A percentile compares a stretch with the other conserved stretches of the same genome.
These are phyloP conservation scores for Chlorella sp. DNA, from an alignment of 139 green algal species.

Conservation along the genomic window DNA sequence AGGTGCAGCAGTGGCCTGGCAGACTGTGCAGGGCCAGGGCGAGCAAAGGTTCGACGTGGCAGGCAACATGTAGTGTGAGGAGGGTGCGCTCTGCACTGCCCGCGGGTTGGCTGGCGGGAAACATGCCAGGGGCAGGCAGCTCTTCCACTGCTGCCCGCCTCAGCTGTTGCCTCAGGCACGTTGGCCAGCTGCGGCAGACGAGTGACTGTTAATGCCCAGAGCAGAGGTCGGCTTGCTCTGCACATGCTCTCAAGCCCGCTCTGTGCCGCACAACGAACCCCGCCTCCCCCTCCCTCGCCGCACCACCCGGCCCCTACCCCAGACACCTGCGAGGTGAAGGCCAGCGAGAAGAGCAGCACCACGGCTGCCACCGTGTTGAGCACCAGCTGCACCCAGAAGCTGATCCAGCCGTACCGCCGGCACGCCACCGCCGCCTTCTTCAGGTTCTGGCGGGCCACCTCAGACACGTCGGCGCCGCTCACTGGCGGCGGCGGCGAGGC, in stretches of 20 bases:
- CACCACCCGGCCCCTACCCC: neutral
- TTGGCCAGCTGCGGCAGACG: neutral
- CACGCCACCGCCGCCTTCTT: constrained; percentile 48
- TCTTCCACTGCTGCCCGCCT: no score
- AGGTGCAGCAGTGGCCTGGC: neutral
- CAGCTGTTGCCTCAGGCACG: neutral
- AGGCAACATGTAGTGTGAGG: no score
- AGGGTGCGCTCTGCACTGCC: no score
- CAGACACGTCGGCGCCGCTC: constrained; percentile 28
- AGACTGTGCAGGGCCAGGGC: no score
- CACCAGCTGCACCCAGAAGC: constrained; percentile 96
- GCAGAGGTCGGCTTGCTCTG: neutral
- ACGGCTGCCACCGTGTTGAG: constrained; percentile 87
- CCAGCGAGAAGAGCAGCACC: constrained; percentile 96
- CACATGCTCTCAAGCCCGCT: neutral
- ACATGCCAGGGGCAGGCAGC: no score
- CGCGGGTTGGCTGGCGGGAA: no score
- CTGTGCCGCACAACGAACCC: neutral
- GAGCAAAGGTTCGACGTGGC: no score
- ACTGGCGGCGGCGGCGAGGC: neutral
- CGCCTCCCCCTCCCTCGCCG: neutral
- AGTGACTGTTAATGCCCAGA: neutral
- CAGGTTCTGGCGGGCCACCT: constrained; percentile 56
- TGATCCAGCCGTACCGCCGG: constrained; percentile 82
- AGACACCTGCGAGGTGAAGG: constrained; percentile 85